phyloP scores from a whole-genome alignment of 1,139 yeast genomes.

The Kodamaea sp. region DNA sequence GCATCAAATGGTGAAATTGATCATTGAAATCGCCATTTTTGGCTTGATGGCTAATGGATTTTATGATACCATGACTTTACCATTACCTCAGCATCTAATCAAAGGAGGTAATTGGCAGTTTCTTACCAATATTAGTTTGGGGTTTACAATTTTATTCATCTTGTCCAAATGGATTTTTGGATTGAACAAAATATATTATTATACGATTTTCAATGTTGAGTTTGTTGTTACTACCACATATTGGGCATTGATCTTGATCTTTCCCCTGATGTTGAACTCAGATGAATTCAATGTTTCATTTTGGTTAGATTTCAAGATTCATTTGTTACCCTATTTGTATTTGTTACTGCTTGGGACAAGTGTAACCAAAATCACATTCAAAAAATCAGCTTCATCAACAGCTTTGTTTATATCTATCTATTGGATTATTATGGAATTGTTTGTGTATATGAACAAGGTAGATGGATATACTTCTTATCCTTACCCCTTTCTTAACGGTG shows the following conservation, averaged over 20 bases:
- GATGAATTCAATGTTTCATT: slow-evolving; percentile 18
- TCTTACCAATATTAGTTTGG: slow-evolving; percentile 20
- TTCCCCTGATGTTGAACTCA: slow-evolving; percentile 19
- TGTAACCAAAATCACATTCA: slow-evolving; percentile 4
- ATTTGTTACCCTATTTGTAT: slow-evolving; percentile 20
- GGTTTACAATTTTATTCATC: slow-evolving; percentile 13
- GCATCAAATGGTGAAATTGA: too few species aligned
- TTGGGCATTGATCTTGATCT: slow-evolving; percentile 19
- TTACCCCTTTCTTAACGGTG: slow-evolving; percentile 19
- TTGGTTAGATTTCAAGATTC: slow-evolving; percentile 21
- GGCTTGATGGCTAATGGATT: slow-evolving; percentile 12
- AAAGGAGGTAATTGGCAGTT: slow-evolving; percentile 23
- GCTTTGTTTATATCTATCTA: slow-evolving; percentile 4
- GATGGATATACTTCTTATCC: slow-evolving; percentile 16
- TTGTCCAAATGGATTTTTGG: slow-evolving; percentile 5
- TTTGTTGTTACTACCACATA: slow-evolving; percentile 22
- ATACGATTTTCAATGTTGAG: slow-evolving; percentile 18
- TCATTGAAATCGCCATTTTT: slow-evolving; percentile 1
- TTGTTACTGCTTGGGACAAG: slow-evolving; percentile 9
- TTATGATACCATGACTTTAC: slow-evolving; percentile 15
- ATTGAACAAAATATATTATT: slow-evolving; percentile 7
- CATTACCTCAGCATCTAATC: slow-evolving; percentile 17
- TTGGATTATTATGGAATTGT: slow-evolving; percentile 9
- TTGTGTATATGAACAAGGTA: slow-evolving; percentile 4
- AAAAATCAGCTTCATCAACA: slow-evolving; percentile 3